phyloP scores from a whole-genome alignment of 441 rosid species.

The Bruguiera hainesii region DNA sequence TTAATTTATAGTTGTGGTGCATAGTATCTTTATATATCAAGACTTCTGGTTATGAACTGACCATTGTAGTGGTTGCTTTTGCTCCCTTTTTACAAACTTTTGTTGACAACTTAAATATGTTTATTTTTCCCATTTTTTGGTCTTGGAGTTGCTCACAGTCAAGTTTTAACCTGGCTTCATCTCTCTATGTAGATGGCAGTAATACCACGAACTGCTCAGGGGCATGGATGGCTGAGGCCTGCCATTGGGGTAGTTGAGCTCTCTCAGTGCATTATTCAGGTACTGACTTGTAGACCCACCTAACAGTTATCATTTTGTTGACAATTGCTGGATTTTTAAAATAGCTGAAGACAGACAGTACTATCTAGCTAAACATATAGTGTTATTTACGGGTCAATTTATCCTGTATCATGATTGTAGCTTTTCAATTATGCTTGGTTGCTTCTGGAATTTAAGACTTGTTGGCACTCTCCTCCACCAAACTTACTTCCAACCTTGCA shows the following conservation, averaged over 20 bases:
- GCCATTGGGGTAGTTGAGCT: conserved; percentile 92
- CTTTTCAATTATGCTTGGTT: too few relatives aligned
- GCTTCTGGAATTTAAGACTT: too few relatives aligned
- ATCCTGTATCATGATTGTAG: too few relatives aligned
- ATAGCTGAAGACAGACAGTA: too few relatives aligned
- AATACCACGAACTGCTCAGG: conserved; percentile 80
- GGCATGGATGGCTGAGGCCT: conserved; percentile 99
- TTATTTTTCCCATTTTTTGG: not conserved
- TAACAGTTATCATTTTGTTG: not conserved
- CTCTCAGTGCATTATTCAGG: conserved; percentile 96
- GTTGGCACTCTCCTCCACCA: too few relatives aligned
- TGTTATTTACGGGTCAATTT: too few relatives aligned
- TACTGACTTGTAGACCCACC: conserved; percentile 22
- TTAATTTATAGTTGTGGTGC: too few relatives aligned
- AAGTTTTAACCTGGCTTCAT: conserved; percentile 8
- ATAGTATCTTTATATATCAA: not conserved
- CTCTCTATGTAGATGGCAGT: conserved; percentile 74
- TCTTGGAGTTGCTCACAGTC: not conserved
- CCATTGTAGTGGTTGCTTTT: not conserved
- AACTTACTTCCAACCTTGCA: too few relatives aligned
- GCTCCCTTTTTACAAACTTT: not conserved
- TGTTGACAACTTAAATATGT: not conserved
- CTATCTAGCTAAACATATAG: too few relatives aligned
- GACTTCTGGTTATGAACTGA: not conserved
- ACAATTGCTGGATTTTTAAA: not conserved